phyloP scores from a whole-genome alignment of 73 alveolate species.

The Tetrahymena thermophila region DNA sequence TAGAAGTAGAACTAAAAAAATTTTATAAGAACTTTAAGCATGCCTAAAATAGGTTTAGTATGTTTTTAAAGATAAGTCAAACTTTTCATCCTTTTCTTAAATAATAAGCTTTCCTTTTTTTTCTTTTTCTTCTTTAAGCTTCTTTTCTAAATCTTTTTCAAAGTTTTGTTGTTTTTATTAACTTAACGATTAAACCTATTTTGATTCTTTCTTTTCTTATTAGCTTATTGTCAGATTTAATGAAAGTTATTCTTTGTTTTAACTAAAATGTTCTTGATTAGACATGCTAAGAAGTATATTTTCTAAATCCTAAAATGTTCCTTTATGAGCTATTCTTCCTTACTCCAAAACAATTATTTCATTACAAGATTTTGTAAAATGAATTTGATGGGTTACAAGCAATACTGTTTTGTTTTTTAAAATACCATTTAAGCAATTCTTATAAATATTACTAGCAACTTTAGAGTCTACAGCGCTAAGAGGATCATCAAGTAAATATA shows the following conservation, averaged over 20 bases:
- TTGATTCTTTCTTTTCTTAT: neutral
- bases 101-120: neutral
- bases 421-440: conserved; percentile 9
- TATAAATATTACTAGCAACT: conserved; percentile 34
- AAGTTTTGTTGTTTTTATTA: neutral
- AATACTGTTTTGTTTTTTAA: conserved; percentile 6
- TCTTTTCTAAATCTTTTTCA: neutral
- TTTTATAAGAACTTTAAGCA: neutral
- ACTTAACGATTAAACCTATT: too few relatives aligned
- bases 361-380: conserved; percentile 11
- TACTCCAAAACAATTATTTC: neutral
- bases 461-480: conserved; percentile 83
- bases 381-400: conserved; percentile 26
- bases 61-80: neutral
- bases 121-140: neutral
- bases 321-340: conserved; percentile 9
- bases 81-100: neutral
- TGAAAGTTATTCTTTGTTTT: neutral
- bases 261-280: neutral
- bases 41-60: neutral
- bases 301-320: neutral
- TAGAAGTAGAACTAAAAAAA: neutral
- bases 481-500: conserved; percentile 80
- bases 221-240: too few relatives aligned
- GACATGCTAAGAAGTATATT: neutral